Base-by-base conservation (phyloP, 805 yeast species). In the Yarrowia sp. region DNA sequence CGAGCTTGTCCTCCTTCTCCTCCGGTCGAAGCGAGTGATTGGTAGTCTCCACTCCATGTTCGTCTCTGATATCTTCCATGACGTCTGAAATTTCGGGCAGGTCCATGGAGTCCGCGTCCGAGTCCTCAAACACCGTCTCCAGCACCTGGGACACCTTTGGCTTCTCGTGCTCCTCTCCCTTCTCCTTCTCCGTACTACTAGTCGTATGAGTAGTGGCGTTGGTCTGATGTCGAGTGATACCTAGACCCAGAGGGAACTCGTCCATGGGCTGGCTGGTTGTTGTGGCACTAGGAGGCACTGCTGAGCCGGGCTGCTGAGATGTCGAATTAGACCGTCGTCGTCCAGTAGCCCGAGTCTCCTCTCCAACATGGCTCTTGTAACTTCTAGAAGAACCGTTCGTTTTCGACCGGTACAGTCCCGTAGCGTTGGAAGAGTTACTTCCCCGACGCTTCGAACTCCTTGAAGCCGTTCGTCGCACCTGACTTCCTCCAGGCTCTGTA, bases 101-200 rank as follows among this genome's bases (percentile, higher is more conserved):
- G 41, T 58, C 51, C 2, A 41, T 22, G 32, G 65, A 64, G 31
- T 66, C 61, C 8, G 68, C 65, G 22, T 67, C 67, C 18, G 63
- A 44, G 44, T 68, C 71, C 31, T 66, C 68, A 10, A 58, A 58
- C 22, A 58, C 64, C 4, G 64, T 58, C 8, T 58, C 64, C 33
- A 58, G 51, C 42, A 58, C 51, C 8, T 58, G 61, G 13, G 61
- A 55, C 22, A 55, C 47, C 38, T 55, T 55, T 9, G 61, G 61
- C n/a, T 55, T 38, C 11, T 55, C 61, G 15, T 55, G 14, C 32
- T 55, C 61, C 28, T 31, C 61, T 6, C 22, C 43, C 58, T 36
- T 18, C 43, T 51, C 58, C 33, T 18, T 36, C 3, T n/a, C n/a
- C 11, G 53, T 17, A 6, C 43, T 43, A 5, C 43, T 43, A 9